These are phyloP conservation scores for Epichloe festucae DNA, from an alignment of 2,329 filamentous ascomycete genomes.

Conservation along the genomic window DNA sequence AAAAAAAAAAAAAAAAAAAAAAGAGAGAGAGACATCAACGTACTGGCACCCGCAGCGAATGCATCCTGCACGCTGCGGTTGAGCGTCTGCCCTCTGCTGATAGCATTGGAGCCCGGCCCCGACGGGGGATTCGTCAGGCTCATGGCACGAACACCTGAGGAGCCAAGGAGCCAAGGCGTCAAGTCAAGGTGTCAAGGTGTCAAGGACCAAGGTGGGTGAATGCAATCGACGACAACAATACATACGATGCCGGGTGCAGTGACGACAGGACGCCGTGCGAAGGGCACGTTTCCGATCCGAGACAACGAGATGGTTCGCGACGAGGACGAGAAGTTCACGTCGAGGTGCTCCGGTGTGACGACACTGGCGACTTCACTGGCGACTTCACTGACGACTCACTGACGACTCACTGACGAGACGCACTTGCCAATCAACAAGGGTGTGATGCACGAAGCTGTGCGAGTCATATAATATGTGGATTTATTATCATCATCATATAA, in stretches of 20 bases:
- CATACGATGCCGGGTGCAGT: too few relatives aligned
- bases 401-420: neutral
- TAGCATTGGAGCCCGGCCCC: constrained; percentile 33
- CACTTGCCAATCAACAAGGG: too few relatives aligned
- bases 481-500: too few relatives aligned
- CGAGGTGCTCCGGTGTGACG: neutral
- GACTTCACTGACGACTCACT: too few relatives aligned
- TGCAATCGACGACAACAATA: too few relatives aligned
- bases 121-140: constrained; percentile 42
- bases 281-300: neutral
- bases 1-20: neutral
- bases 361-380: neutral
- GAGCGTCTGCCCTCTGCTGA: constrained; percentile 28
- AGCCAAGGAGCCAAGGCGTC: too few relatives aligned
- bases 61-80: constrained; percentile 48
- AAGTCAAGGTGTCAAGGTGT: too few relatives aligned
- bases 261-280: too few relatives aligned
- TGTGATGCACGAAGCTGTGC: too few relatives aligned
- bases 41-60: constrained; percentile 42
- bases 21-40: neutral
- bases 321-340: neutral
- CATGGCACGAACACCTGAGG: constrained; percentile 20
- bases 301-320: neutral
- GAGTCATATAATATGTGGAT: too few relatives aligned
- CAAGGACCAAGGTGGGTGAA: too few relatives aligned